Base-by-base conservation (phyloP, 345 rosid genomes). In the Punica granatum region DNA sequence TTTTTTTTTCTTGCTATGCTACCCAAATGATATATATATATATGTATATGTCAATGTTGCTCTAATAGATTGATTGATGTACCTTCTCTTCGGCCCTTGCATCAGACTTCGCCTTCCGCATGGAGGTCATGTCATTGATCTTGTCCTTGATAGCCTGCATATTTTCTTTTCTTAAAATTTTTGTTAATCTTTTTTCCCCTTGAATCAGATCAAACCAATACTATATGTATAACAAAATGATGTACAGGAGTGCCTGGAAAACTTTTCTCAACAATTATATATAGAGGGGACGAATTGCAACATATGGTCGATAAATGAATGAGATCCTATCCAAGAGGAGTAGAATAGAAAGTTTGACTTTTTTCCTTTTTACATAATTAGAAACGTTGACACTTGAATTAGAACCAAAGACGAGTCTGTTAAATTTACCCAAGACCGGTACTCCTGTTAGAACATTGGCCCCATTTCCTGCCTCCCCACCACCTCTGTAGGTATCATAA, bases 101-200 rank as follows among this genome's bases (percentile, higher is more conserved):
- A 3, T 82, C 84, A 9, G 84, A 78, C 77, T 78, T 84, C 54
- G 69, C 84, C 80, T 80, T 83, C 67, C 72, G 83, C 74, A 70
- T 69, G 44, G 53, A 49, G 60, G 53, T 76, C 70, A 85, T 66
- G 19, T 86, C 90, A 7, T 68, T 71, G 0, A 83, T 30, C 72
- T 83, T 85, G 9, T 85, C 83, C 66, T 81, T 85, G 60, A 83
- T 65, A 18, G 82, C 74, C 76, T 86, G 90, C 90, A 83, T 85
- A 36, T 64, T 78, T 61, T 6, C 67, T 26, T 32, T 39, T 32
- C 30, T 13, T 53, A 19, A 49, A 5, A 1, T 3, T 15, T 49
- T 49, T 18, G 7, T 49, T 49, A 4, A 49, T 19, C n/a, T n/a
- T n/a, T 49, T 49, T 8, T 14, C 4, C 19, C 49, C 19, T 44